Evolutionary conservation across 306 rosid genomes (phyloP), one percentile per base, ranked within the genome.

Genomic region (Prunus salicina): DNA sequence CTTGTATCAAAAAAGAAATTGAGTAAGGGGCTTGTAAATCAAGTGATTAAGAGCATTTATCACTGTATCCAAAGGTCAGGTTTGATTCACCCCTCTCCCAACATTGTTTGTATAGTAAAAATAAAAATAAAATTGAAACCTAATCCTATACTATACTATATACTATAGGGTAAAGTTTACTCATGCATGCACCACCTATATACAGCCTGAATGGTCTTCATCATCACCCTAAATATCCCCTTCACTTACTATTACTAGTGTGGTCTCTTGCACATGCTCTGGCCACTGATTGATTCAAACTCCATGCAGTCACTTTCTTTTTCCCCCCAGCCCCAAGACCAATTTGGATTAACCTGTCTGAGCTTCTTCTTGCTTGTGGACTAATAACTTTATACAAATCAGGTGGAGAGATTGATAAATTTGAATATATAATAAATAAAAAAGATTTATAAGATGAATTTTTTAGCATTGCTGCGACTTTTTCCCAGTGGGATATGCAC

Each of bases 391-490:
- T 34, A 34, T 6, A 5, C 2, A 5, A 34, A 34, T 6, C 41
- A 34, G 41, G 41, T 38, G 9, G 10, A 38, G 43, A 38, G 43
- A 38, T 38, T 38, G 43, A 38, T 38, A 38, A 6, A 1, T 6
- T 34, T 34, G 41, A 34, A 0, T 1, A 38, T 7, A 38, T 4
- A 6, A 38, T 6, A 38, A 38, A 34, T 34, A 6, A 6, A 38
- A 25, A 3, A 19, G n/a, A 25, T 76, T 25, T 56, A 19, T 32
- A 64, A 18, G 3, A 43, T 19, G 67, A 61, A 61, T 10, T 27
- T 27, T 38, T 27, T 19, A 72, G 55, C 18, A 79, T 13, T n/a
- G 78, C 49, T n/a, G 78, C 49, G 69, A 65, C 62, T 57, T 27
- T 65, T 22, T 22, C 12, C 53, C 22, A 52, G 53, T 56, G 71